phyloP scores from a whole-genome alignment of 768 basidiomycete genomes.

The Leccinum uliginosum region DNA sequence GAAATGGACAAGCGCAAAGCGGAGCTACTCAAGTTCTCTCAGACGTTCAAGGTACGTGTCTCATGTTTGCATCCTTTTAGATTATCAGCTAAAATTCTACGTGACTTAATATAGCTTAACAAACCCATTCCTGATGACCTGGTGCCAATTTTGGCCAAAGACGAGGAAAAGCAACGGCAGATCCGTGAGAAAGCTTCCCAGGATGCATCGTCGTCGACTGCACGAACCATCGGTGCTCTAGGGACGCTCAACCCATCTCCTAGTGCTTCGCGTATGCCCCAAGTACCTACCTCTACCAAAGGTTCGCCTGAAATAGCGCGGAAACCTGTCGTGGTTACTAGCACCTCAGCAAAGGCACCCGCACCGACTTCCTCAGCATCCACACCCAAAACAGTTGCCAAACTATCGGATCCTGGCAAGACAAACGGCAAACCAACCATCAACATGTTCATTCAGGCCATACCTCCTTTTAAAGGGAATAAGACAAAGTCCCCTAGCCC shows the following conservation, averaged over 20 bases:
- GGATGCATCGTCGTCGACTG: constrained; percentile 62
- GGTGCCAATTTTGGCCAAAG: constrained; percentile 88
- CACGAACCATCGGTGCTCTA: constrained; percentile 64
- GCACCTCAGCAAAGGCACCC: constrained; percentile 25
- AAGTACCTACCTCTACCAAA: constrained; percentile 29
- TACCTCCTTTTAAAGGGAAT: constrained; percentile 83
- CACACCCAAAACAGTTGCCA: constrained; percentile 29
- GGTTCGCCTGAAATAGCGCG: constrained; percentile 25
- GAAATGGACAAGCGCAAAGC: constrained; percentile 95
- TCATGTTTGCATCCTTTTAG: background rate
- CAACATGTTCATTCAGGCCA: constrained; percentile 80
- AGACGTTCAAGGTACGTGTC: constrained; percentile 81
- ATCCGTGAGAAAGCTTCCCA: constrained; percentile 74
- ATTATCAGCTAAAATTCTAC: background rate
- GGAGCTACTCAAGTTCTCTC: constrained; percentile 89
- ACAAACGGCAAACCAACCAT: constrained; percentile 45
- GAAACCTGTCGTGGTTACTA: constrained; percentile 25
- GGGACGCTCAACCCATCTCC: constrained; percentile 39
- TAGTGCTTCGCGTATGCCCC: constrained; percentile 42
- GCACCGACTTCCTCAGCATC: constrained; percentile 27
- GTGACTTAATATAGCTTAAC: constrained; percentile 56
- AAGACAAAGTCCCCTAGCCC: constrained; percentile 36
- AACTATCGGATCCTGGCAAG: constrained; percentile 29
- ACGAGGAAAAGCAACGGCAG: constrained; percentile 81
- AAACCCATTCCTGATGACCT: constrained; percentile 95